Evolutionary conservation across 441 rosid species (phyloP).

Genomic region (Bruguiera hainesii): DNA sequence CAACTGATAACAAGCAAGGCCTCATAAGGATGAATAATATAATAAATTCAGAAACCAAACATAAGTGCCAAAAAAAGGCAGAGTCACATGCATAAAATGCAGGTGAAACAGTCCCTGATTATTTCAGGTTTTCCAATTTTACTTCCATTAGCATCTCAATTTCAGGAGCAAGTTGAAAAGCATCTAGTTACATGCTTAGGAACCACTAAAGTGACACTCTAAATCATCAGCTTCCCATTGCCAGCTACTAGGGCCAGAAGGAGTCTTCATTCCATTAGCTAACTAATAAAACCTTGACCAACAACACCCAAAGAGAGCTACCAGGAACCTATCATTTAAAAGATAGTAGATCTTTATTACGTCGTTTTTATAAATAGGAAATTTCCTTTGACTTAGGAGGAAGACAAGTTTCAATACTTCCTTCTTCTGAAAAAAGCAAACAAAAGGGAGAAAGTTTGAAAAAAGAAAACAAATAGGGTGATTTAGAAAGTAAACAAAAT

Average conservation of each 20-base stretch:
- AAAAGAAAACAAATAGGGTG: background rate
- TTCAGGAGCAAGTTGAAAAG: conserved; percentile 6
- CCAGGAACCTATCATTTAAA: too few species aligned
- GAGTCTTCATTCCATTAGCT: conserved; percentile 6
- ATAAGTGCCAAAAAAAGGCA: conserved; percentile 7
- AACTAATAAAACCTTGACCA: background rate
- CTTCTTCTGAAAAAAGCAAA: background rate
- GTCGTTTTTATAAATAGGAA: background rate
- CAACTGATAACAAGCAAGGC: conserved; percentile 53
- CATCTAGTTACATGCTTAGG: conserved; percentile 10
- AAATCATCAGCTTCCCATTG: conserved; percentile 9
- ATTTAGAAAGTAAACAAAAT: background rate
- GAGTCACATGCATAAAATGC: background rate
- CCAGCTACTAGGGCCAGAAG: conserved; percentile 6
- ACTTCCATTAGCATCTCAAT: background rate
- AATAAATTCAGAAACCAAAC: conserved; percentile 6
- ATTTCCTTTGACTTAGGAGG: conserved; percentile 2
- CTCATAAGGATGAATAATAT: conserved; percentile 25
- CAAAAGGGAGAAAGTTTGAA: background rate
- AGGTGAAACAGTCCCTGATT: background rate
- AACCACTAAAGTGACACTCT: conserved; percentile 6
- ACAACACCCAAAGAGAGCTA: conserved; percentile 1
- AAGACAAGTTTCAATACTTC: background rate
- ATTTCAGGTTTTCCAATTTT: background rate
- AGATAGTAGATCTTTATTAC: too few species aligned